phyloP scores from a whole-genome alignment of 177 flowering plant species.

The Telopea speciosissima region DNA sequence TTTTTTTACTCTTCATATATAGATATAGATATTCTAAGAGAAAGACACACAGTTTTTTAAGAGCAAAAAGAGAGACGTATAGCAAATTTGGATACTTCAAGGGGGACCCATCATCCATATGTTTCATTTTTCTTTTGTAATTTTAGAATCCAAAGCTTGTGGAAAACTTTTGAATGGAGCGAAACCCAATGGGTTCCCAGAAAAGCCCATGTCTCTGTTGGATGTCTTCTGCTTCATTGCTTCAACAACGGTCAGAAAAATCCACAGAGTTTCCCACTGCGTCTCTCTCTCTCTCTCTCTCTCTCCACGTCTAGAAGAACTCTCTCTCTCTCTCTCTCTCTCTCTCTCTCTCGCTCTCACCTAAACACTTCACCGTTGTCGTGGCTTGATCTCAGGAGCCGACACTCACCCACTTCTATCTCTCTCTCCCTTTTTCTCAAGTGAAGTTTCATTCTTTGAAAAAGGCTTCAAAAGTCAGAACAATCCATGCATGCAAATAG shows the following conservation, averaged over 20 bases:
- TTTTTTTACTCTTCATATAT: too few species aligned
- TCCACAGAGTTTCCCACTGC: not conserved
- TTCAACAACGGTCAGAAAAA: conserved; percentile 8
- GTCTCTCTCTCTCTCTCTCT: conserved; percentile 4
- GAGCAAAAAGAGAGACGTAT: too few species aligned
- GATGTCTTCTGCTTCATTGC: conserved; percentile 11
- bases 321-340: conserved; percentile 7
- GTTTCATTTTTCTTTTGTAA: too few species aligned
- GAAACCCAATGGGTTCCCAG: conserved; percentile 22
- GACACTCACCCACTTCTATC: conserved; percentile 10
- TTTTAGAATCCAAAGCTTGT: too few species aligned
- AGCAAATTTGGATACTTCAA: too few species aligned
- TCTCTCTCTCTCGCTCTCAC: not conserved
- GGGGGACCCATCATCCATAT: too few species aligned
- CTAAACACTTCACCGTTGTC: too few species aligned
- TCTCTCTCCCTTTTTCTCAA: not conserved
- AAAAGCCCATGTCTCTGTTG: conserved; percentile 26
- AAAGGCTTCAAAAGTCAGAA: conserved; percentile 1
- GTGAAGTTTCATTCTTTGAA: not conserved
- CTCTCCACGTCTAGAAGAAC: too few species aligned
- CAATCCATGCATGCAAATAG: conserved; percentile 6
- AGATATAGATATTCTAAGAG: too few species aligned
- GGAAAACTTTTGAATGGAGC: too few species aligned
- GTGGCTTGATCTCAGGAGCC: conserved; percentile 4
- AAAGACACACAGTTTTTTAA: too few species aligned